phyloP scores from a whole-genome alignment of 331 rosid genomes.

The Prunus yedoensis region DNA sequence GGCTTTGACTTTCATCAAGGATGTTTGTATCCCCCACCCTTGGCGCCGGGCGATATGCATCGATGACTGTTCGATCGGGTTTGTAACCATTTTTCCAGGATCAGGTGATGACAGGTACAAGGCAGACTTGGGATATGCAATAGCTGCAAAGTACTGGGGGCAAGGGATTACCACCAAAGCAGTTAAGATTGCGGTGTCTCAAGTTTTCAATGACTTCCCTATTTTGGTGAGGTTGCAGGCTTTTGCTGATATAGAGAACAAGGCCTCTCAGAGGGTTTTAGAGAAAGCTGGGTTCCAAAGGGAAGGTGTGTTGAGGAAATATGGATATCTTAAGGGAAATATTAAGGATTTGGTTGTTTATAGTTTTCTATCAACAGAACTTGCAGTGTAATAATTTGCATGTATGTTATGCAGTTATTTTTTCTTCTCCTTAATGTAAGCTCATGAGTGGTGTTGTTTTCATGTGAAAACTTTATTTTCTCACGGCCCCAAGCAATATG shows the following conservation, averaged over 20 bases:
- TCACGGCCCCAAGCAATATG: neutral
- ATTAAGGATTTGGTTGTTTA: conserved; percentile 35
- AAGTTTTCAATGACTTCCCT: conserved; percentile 44
- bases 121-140: conserved; percentile 53
- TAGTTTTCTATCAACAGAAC: conserved; percentile 38
- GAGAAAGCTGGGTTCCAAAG: conserved; percentile 51
- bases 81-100: conserved; percentile 29
- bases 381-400: too few species aligned
- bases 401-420: too few species aligned
- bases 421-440: too few species aligned
- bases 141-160: conserved; percentile 46
- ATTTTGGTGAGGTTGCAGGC: conserved; percentile 50
- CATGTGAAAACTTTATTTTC: neutral
- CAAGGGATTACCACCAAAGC: conserved; percentile 51
- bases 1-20: conserved; percentile 48
- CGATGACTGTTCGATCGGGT: conserved; percentile 43
- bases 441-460: too few species aligned
- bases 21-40: conserved; percentile 57
- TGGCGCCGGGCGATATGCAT: conserved; percentile 54
- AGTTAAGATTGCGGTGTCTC: conserved; percentile 35
- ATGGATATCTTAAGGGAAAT: conserved; percentile 33
- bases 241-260: conserved; percentile 26
- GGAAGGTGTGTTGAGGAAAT: conserved; percentile 54
- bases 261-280: conserved; percentile 56
- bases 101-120: conserved; percentile 40